phyloP scores from a whole-genome alignment of 306 rosid species.

The Pyrus pyrifolia region DNA sequence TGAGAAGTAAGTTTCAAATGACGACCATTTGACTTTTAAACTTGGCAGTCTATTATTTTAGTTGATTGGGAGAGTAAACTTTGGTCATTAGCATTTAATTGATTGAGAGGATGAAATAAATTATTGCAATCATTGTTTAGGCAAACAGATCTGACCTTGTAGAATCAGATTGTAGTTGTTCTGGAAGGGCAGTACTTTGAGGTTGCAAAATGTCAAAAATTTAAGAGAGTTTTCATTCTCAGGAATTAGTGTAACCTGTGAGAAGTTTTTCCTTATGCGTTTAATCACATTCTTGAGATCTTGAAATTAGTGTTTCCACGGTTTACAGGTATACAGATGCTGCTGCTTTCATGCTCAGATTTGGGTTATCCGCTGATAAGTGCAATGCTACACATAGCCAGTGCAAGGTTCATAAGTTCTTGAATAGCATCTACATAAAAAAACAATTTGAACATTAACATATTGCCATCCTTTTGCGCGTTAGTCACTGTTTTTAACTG shows the following conservation, averaged over 20 bases:
- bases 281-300: not conserved
- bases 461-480: not conserved
- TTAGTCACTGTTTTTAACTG: not conserved
- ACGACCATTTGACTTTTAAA: not conserved
- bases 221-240: not conserved
- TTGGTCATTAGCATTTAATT: not conserved
- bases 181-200: not conserved
- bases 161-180: not conserved
- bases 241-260: not conserved
- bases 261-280: not conserved
- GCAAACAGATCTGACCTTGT: not conserved
- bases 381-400: slow-evolving; percentile 86
- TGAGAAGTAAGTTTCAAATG: slow-evolving; percentile 64
- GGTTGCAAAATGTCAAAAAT: not conserved
- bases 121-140: not conserved
- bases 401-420: slow-evolving; percentile 54
- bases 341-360: slow-evolving; percentile 56
- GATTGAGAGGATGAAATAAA: not conserved
- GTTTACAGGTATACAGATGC: slow-evolving; percentile 76
- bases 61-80: not conserved
- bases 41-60: not conserved
- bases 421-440: not conserved
- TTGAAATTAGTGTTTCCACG: slow-evolving; percentile 7
- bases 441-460: not conserved
- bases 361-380: slow-evolving; percentile 91